These are phyloP conservation scores for Lasiosphaeria ovina DNA, from an alignment of 495 filamentous ascomycete genomes.

Conservation along the genomic window DNA sequence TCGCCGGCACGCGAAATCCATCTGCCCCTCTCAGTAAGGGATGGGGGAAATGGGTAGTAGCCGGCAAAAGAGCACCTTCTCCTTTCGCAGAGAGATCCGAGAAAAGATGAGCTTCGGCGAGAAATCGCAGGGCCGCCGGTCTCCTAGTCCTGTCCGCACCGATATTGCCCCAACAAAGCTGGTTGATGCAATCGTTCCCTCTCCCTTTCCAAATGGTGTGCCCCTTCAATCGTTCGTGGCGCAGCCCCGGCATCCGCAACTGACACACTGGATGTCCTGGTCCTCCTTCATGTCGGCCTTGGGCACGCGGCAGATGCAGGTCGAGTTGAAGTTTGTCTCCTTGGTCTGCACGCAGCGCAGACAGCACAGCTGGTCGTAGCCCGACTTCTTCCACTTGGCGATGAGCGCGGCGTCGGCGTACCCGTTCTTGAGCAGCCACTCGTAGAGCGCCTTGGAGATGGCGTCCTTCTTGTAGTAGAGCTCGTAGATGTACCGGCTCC, in stretches of 20 bases:
- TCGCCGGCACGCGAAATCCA: too few species aligned
- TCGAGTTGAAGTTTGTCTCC: constrained; percentile 97
- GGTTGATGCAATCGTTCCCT: neutral
- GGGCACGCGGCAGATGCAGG: constrained; percentile 95
- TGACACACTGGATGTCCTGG: constrained; percentile 90
- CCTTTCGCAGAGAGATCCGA: too few species aligned
- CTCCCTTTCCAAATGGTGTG: neutral
- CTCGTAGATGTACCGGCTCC: constrained; percentile 91
- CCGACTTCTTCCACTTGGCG: constrained; percentile 99
- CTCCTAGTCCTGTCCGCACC: too few species aligned
- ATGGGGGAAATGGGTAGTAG: too few species aligned
- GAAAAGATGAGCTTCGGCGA: too few species aligned
- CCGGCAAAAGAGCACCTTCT: too few species aligned
- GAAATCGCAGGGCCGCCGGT: too few species aligned
- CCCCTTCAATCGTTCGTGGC: constrained; percentile 69
- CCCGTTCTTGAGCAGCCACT: constrained; percentile 93
- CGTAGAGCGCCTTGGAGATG: constrained; percentile 86
- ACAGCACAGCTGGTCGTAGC: constrained; percentile 98
- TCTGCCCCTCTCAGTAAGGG: too few species aligned
- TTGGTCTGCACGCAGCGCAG: constrained; percentile 96
- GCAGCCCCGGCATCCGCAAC: constrained; percentile 91
- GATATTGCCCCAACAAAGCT: too few species aligned
- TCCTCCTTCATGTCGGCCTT: constrained; percentile 88
- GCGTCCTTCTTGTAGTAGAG: constrained; percentile 97
- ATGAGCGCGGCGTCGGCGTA: constrained; percentile 95